These are phyloP conservation scores for Microcera coccophila DNA, from an alignment of 2,329 filamentous ascomycete species.

Conservation along the genomic window DNA sequence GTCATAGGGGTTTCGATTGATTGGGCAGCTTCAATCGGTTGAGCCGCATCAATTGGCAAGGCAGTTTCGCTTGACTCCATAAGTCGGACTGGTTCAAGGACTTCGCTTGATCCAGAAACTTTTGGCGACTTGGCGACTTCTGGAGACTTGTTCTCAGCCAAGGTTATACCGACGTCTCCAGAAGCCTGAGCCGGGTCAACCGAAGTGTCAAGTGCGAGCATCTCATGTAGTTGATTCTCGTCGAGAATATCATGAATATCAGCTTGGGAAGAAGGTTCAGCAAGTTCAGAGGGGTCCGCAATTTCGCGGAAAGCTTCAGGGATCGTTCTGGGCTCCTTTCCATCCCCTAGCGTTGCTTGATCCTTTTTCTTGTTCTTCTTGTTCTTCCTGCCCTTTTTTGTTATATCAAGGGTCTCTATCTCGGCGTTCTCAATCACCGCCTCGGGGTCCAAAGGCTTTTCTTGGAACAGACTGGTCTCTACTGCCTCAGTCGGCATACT, in stretches of 20 bases:
- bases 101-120: too few species aligned
- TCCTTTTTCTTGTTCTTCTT: background rate
- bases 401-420: too few species aligned
- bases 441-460: too few species aligned
- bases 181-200: background rate
- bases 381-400: too few species aligned
- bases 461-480: too few species aligned
- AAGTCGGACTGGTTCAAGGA: background rate
- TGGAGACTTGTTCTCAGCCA: too few species aligned
- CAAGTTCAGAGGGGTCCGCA: background rate
- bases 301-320: background rate
- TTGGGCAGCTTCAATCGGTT: background rate
- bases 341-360: background rate
- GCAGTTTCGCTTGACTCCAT: background rate
- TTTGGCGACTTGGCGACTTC: too few species aligned
- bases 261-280: background rate
- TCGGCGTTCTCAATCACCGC: constrained; percentile 24
- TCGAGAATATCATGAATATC: background rate
- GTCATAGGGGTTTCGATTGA: background rate
- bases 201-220: too few species aligned
- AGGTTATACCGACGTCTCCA: background rate
- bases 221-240: background rate
- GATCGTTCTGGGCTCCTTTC: background rate
- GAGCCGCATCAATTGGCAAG: background rate
- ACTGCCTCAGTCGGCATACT: too few species aligned